Evolutionary conservation across 805 yeast species (phyloP).

Genomic region (Candida golubevii): DNA sequence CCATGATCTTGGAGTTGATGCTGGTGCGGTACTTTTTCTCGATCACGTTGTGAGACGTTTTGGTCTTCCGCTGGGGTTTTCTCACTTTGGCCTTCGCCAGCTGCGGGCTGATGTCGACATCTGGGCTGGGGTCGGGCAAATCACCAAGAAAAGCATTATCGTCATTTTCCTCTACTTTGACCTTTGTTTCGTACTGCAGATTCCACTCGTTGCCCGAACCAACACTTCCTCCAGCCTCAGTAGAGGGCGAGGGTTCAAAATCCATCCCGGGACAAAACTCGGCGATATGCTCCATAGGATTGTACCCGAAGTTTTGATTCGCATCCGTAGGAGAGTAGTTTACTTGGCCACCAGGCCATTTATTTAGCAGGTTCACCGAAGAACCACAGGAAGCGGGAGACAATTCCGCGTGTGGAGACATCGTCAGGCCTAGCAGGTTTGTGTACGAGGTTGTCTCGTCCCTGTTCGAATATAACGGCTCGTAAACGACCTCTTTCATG

Average conservation of each 20-base stretch:
- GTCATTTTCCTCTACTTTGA: not conserved
- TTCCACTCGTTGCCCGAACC: too few relatives aligned
- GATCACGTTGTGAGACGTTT: constrained; percentile 71
- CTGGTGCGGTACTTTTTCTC: constrained; percentile 79
- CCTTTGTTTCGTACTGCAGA: too few relatives aligned
- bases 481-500: not conserved
- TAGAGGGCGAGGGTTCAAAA: too few relatives aligned
- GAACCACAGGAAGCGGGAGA: constrained; percentile 3
- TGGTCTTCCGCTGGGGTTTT: constrained; percentile 48
- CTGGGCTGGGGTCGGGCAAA: not conserved
- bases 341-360: not conserved
- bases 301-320: not conserved
- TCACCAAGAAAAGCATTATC: not conserved
- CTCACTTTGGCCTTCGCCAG: constrained; percentile 16
- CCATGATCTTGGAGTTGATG: constrained; percentile 65
- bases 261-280: too few relatives aligned
- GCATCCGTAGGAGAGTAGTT: not conserved
- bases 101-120: constrained; percentile 10
- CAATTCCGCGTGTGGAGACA: constrained; percentile 5
- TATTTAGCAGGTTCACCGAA: not conserved
- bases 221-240: too few relatives aligned
- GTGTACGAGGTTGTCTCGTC: constrained; percentile 1
- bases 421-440: constrained; percentile 6
- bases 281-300: too few relatives aligned
- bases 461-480: constrained; percentile 1